Evolutionary conservation across 108 stramenopile species (phyloP), one percentile per base, ranked within the genome.

Genomic region (Craspedostauros australis): DNA sequence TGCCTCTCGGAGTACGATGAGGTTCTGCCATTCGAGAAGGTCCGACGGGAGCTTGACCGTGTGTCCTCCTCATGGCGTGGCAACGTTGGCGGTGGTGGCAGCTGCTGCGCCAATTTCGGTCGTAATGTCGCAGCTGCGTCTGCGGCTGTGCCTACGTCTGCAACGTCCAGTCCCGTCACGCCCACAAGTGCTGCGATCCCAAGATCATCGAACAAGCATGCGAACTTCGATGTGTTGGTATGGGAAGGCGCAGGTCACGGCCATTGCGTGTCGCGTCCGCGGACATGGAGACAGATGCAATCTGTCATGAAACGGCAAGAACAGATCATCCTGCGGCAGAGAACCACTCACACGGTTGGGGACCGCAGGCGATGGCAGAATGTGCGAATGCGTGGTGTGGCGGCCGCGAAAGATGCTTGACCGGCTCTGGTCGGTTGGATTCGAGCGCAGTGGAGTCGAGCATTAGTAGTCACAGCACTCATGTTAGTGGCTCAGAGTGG

Each of bases 1-100:
- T 70, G 60, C 30, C 26, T 89, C 33, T 67, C 88, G 16, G 73
- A 78, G 48, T 39, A 71, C 19, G 90, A 95, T 57, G 79, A 86
- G 43, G 88, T 95, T 70, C 61, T 86, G 6, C 71, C 73, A 50
- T 55, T 73, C 15, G 39, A 39, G 19, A 79, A 84, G 51, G 76
- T 91, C 3, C 62, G 73, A 44, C 61, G 41, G 41, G 80, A 80
- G 50, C 24, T 80, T 8, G 48, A 65, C 28, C 36, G 44, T n/a
- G n/a, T n/a, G n/a, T n/a, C n/a, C n/a, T n/a, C n/a, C n/a, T n/a
- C n/a, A n/a, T n/a, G n/a, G n/a, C n/a, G n/a, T n/a, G n/a, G n/a
- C n/a, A n/a, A n/a, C n/a, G n/a, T n/a, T n/a, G n/a, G 12, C 22
- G 25, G 38, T 12, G 8, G 26, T 16, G n/a, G 2, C 23, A 46